Percentiles rank a stretch among this genome's conserved stretches.
Evolutionary conservation across 495 filamentous ascomycete genomes (phyloP).

Genomic region (Neurospora terricola): DNA sequence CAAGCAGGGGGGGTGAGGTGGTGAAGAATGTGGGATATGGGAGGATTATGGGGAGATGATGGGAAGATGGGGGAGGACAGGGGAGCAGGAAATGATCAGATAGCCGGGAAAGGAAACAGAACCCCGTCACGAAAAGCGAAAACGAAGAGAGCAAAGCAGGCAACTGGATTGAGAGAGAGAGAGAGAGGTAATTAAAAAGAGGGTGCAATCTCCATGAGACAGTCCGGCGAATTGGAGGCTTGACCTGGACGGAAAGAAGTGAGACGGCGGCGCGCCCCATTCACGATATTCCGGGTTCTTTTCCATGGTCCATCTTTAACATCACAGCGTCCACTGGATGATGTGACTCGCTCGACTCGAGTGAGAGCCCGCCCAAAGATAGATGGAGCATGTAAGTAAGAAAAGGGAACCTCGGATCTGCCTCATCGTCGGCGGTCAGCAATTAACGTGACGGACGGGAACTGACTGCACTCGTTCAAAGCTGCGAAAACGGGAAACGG

Average conservation of each 20-base stretch:
- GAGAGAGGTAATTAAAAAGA: not conserved
- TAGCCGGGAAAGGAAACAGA: not conserved
- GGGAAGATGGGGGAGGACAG: slow-evolving; percentile 37
- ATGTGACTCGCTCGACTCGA: not conserved
- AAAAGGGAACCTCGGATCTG: not conserved
- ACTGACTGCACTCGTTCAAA: not conserved
- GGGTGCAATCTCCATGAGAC: not conserved
- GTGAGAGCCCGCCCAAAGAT: not conserved
- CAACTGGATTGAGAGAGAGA: not conserved
- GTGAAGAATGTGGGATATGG: not conserved
- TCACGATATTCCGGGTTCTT: not conserved
- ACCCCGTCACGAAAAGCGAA: slow-evolving; percentile 24
- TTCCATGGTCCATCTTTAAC: not conserved
- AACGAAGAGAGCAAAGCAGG: slow-evolving; percentile 28
- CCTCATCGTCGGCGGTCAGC: not conserved
- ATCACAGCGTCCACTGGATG: not conserved
- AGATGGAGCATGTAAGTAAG: not conserved
- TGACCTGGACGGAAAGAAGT: not conserved
- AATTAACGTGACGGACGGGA: not conserved
- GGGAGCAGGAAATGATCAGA: slow-evolving; percentile 40
- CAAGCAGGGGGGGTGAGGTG: not conserved
- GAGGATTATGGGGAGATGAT: slow-evolving; percentile 10
- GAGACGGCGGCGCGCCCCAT: not conserved
- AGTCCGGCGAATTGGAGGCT: not conserved
- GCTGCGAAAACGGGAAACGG: not conserved